Base-by-base conservation (phyloP, 768 basidiomycete genomes). In the Trametes coccinea region DNA sequence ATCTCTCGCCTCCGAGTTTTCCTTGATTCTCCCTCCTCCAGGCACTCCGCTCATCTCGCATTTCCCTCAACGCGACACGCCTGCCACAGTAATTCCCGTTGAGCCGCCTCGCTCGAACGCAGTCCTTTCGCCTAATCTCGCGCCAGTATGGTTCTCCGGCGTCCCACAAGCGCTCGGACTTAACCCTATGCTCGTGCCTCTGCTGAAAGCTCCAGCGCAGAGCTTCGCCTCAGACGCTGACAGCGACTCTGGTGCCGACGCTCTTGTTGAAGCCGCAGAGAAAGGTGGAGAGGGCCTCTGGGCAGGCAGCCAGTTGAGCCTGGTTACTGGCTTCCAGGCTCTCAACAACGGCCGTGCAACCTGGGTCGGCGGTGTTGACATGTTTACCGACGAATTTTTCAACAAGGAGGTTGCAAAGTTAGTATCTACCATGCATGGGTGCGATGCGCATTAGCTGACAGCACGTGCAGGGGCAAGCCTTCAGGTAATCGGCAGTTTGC, bases 241-340 rank as follows among this genome's bases (percentile, higher is more conserved):
- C 10, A 70, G 73, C 13, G 85, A 86, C 49, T 73, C 84, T 0
- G 80, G 78, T 14, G 84, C 86, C 0, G 84, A 90, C 65, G 80
- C 82, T 2, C 62, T 92, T 2, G 82, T 85, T 5, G 90, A 93
- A 37, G 85, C 91, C 2, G 75, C 86, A 0, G 88, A 92, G 53
- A 87, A 84, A 70, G 84, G 83, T 53, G 87, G 93, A 17, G 89
- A 93, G 74, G 87, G 89, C 56, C 77, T 89, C 33, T 92, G 92
- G 85, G 91, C 91, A 0, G 96, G 96, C 7, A 85, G 84, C 62
- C 79, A 82, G 44, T 80, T 95, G 39, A 80, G 84, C 46, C 76
- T 97, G 30, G 93, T 95, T 30, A 89, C 89, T 5, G 95, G 93
- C 5, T 92, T 98, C 81, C 97, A 99, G 74, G 85, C 93, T 2